phyloP scores from a whole-genome alignment of 805 yeast species.

The Hanseniaspora nectarophila region DNA sequence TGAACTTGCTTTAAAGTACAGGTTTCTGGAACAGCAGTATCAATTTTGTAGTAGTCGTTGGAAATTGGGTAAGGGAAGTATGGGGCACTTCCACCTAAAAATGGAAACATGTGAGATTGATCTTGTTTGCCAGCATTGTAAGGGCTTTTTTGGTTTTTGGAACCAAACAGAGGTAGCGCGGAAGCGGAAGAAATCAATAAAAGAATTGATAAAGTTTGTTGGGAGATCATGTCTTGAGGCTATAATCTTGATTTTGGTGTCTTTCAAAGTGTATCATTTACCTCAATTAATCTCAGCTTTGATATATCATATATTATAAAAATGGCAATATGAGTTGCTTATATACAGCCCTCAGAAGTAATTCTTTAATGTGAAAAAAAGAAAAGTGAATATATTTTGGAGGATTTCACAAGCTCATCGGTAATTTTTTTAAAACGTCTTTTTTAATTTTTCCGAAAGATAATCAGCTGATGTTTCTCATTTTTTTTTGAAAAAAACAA shows the following conservation, averaged over 20 bases:
- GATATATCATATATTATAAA: too few relatives aligned
- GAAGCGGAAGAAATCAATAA: background rate
- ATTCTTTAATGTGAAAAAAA: background rate
- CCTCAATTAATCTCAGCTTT: too few relatives aligned
- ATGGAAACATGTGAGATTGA: conserved; percentile 33
- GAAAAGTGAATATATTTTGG: background rate
- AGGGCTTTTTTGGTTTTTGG: background rate
- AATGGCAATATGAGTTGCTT: too few relatives aligned
- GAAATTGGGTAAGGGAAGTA: conserved; percentile 32
- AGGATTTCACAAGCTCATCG: background rate
- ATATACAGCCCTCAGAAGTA: background rate
- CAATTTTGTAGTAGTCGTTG: conserved; percentile 40
- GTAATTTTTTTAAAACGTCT: background rate
- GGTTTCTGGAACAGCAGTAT: conserved; percentile 36
- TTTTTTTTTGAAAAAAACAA: too few relatives aligned
- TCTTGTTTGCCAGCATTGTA: background rate
- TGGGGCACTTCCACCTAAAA: conserved; percentile 46
- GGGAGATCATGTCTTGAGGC: too few relatives aligned
- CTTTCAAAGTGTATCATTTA: too few relatives aligned
- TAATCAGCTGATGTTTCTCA: too few relatives aligned
- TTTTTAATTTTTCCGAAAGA: too few relatives aligned
- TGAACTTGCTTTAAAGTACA: conserved; percentile 58
- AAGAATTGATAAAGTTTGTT: background rate
- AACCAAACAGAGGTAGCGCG: background rate
- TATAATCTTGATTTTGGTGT: background rate